These are phyloP conservation scores for Rhazya stricta DNA, from an alignment of 257 asterid species.

Conservation along the genomic window DNA sequence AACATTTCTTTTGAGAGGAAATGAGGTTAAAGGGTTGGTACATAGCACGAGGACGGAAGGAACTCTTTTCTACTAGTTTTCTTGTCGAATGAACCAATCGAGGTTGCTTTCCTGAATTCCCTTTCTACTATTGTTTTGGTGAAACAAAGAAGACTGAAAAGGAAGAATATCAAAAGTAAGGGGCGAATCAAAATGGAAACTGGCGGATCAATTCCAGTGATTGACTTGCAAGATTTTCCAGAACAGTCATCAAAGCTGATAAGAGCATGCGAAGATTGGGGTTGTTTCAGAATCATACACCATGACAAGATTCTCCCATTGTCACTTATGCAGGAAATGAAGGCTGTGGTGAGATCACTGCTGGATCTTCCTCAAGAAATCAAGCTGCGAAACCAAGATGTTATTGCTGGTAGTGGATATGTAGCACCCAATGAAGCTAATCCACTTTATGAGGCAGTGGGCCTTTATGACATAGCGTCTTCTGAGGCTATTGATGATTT, in stretches of 20 bases:
- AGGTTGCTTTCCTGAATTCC: too few species aligned
- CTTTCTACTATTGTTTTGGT: too few species aligned
- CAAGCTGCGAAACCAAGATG: conserved; percentile 43
- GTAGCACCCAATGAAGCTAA: conserved; percentile 43
- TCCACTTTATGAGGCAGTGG: conserved; percentile 64
- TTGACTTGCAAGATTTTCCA: conserved; percentile 39
- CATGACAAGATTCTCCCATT: conserved; percentile 25
- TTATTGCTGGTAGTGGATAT: conserved; percentile 57
- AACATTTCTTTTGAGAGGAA: too few species aligned
- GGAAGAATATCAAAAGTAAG: neutral
- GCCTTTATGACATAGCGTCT: conserved; percentile 53
- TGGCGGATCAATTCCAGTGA: conserved; percentile 28
- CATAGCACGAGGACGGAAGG: too few species aligned
- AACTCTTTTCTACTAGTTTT: too few species aligned
- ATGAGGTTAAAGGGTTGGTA: too few species aligned
- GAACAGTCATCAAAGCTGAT: conserved; percentile 21
- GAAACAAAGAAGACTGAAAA: too few species aligned
- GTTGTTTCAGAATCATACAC: conserved; percentile 33
- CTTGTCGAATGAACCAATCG: too few species aligned
- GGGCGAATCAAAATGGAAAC: neutral
- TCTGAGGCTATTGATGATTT: conserved; percentile 39
- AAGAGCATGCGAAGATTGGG: conserved; percentile 42
- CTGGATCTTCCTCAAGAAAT: conserved; percentile 49
- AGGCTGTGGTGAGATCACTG: conserved; percentile 33
- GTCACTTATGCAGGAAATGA: conserved; percentile 51